These are phyloP conservation scores for Irpex sp. DNA, from an alignment of 1,284 basidiomycete species.

Conservation along the genomic window DNA sequence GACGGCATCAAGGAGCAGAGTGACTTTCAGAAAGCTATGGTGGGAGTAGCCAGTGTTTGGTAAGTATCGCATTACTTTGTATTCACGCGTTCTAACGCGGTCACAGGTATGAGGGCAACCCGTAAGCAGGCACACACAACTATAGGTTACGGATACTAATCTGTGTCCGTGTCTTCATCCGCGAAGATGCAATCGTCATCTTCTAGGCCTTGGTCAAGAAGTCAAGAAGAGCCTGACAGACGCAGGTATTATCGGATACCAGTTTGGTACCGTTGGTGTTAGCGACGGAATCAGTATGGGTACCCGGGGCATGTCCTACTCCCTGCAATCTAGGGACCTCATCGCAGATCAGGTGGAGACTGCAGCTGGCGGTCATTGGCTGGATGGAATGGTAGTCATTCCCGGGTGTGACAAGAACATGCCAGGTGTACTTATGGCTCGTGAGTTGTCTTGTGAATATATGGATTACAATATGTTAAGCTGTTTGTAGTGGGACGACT, in stretches of 20 bases:
- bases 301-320: constrained; percentile 90
- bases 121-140: constrained; percentile 28
- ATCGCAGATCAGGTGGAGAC: constrained; percentile 97
- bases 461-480: constrained; percentile 23
- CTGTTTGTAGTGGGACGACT: constrained; percentile 72
- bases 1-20: constrained; percentile 77
- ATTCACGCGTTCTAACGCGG: neutral
- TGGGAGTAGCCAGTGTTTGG: constrained; percentile 94
- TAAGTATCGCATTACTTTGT: constrained; percentile 34
- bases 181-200: constrained; percentile 85
- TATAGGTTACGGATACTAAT: constrained; percentile 12
- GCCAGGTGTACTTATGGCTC: constrained; percentile 92
- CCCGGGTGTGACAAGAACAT: constrained; percentile 99
- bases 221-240: constrained; percentile 79
- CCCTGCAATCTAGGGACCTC: constrained; percentile 92
- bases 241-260: constrained; percentile 86
- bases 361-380: constrained; percentile 89
- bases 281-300: constrained; percentile 98
- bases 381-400: constrained; percentile 96
- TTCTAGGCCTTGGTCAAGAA: constrained; percentile 84
- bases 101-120: constrained; percentile 37
- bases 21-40: constrained; percentile 93
- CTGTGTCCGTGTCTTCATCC: constrained; percentile 6
- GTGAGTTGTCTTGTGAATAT: constrained; percentile 46
- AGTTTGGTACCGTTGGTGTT: constrained; percentile 96